A percentile compares a stretch with the other conserved stretches of the same genome.
These are phyloP conservation scores for Crassisporium funariophilum DNA, from an alignment of 768 basidiomycete genomes.

Conservation along the genomic window DNA sequence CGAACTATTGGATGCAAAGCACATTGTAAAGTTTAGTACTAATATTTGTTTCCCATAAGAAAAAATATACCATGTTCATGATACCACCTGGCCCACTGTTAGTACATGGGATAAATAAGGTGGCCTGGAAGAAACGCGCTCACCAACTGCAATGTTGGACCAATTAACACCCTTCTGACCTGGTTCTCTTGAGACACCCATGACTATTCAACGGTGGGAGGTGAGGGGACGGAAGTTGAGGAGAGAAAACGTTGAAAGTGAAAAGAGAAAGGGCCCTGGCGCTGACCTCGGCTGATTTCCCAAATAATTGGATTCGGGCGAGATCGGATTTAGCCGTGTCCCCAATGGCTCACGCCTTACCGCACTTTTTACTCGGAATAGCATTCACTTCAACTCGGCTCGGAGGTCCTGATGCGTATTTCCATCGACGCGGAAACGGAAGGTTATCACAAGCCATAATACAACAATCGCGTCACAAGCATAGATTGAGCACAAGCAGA, in stretches of 20 bases:
- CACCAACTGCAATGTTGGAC: slow-evolving; percentile 95
- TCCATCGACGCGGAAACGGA: too few species aligned
- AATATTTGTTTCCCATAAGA: slow-evolving; percentile 4
- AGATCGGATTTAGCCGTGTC: slow-evolving; percentile 38
- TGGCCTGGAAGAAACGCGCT: slow-evolving; percentile 30
- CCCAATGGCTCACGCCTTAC: slow-evolving; percentile 3
- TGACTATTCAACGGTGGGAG: slow-evolving; percentile 34
- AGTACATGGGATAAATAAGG: slow-evolving; percentile 19
- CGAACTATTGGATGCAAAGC: slow-evolving; percentile 43
- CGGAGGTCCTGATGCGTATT: neutral
- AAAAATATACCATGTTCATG: slow-evolving; percentile 90
- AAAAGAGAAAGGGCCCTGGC: slow-evolving; percentile 19
- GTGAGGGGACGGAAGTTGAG: slow-evolving; percentile 24
- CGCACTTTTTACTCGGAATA: slow-evolving; percentile 3
- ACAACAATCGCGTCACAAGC: too few species aligned
- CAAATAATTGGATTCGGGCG: slow-evolving; percentile 31
- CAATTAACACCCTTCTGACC: slow-evolving; percentile 91
- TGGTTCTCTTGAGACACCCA: slow-evolving; percentile 85
- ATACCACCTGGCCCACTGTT: slow-evolving; percentile 71
- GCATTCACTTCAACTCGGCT: neutral
- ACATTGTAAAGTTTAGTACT: neutral
- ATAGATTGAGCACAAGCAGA: too few species aligned
- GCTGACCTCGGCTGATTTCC: slow-evolving; percentile 22
- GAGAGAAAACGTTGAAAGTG: slow-evolving; percentile 13
- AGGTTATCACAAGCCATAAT: too few species aligned